Evolutionary conservation across 2,329 filamentous ascomycete species (phyloP).

Genomic region (Zopfia rhizophila): DNA sequence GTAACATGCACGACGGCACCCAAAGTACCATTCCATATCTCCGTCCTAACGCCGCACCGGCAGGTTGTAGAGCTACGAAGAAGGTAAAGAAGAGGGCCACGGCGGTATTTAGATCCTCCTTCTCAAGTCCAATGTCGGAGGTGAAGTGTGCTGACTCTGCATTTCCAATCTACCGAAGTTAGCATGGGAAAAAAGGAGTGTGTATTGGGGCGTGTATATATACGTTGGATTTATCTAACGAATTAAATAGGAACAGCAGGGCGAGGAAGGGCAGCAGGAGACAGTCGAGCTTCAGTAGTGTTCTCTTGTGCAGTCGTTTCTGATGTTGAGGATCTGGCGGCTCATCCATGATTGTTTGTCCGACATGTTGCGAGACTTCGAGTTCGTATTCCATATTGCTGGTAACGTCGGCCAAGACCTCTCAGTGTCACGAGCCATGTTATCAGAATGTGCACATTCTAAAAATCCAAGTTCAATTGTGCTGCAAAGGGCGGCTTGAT

Average conservation of each 20-base stretch:
- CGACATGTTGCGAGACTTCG: no score
- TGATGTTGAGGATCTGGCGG: no score
- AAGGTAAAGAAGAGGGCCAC: constrained; percentile 68
- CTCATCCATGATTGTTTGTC: no score
- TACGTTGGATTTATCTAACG: constrained; percentile 63
- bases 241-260: constrained; percentile 63
- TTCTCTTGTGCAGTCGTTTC: constrained; percentile 50
- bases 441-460: no score
- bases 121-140: constrained; percentile 62
- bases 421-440: no score
- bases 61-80: constrained; percentile 68
- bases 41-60: constrained; percentile 67
- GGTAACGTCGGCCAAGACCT: no score
- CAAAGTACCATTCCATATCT: constrained; percentile 66
- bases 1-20: constrained; percentile 67
- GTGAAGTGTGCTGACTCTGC: constrained; percentile 70
- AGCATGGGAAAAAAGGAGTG: constrained; percentile 2
- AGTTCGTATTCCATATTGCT: no score
- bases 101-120: constrained; percentile 65
- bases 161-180: constrained; percentile 59
- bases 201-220: neutral
- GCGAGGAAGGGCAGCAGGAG: constrained; percentile 63
- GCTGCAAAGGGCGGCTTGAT: no score
- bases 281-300: constrained; percentile 61
- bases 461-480: no score